Percentiles rank a stretch among this genome's conserved stretches.
Evolutionary conservation across 2,329 filamentous ascomycete genomes (phyloP).

Genomic region (Fusarium sp.): DNA sequence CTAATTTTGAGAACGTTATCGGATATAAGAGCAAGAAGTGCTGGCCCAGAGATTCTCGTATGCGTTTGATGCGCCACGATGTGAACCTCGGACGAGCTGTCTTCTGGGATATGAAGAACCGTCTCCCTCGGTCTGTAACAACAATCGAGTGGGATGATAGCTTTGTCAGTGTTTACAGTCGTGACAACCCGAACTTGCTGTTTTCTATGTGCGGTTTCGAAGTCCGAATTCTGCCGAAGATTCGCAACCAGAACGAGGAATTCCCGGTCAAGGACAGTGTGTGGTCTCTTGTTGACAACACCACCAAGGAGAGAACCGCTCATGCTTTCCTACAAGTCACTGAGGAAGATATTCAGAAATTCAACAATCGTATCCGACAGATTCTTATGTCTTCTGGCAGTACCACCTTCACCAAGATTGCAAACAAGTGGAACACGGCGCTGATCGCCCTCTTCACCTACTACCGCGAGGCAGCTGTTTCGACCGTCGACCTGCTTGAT

Average conservation of each 20-base stretch:
- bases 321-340: constrained; percentile 98
- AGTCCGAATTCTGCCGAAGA: constrained; percentile 95
- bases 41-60: constrained; percentile 96
- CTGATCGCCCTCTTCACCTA: constrained; percentile 98
- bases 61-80: constrained; percentile 98
- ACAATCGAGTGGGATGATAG: constrained; percentile 99
- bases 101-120: constrained; percentile 99
- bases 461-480: constrained; percentile 96
- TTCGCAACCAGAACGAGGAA: constrained; percentile 93
- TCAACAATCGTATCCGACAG: constrained; percentile 98
- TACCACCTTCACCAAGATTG: constrained; percentile 99
- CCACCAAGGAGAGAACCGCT: constrained; percentile 95
- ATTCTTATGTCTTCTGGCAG: constrained; percentile 99
- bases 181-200: constrained; percentile 95
- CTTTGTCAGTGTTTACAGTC: constrained; percentile 96
- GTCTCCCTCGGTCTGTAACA: constrained; percentile 91
- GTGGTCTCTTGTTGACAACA: constrained; percentile 96
- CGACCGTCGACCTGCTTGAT: constrained; percentile 91
- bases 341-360: constrained; percentile 97
- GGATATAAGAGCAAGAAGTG: constrained; percentile 99
- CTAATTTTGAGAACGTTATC: constrained; percentile 99
- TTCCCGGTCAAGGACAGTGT: constrained; percentile 98
- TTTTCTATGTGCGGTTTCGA: constrained; percentile 99
- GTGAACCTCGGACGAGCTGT: constrained; percentile 97
- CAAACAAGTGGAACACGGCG: constrained; percentile 99